These are phyloP conservation scores for Climacium dendroides DNA, from an alignment of 225 moss, liverwort and hornwort genomes.

Conservation along the genomic window DNA sequence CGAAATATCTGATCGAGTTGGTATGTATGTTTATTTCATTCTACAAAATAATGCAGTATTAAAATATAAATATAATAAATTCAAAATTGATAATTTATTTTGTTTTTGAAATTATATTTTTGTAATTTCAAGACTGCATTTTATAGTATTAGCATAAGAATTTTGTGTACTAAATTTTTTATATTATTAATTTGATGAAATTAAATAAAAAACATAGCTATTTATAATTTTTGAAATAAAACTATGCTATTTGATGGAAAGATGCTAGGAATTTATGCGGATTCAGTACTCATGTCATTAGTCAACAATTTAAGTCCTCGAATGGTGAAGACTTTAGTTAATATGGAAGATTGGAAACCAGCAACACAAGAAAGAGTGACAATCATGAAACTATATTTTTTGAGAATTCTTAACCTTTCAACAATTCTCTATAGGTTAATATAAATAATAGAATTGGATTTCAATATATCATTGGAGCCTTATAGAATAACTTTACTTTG, in stretches of 20 bases:
- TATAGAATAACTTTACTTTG: no score
- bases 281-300: constrained; percentile 45
- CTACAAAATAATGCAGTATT: no score
- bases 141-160: no score
- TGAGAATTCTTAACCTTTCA: constrained; percentile 53
- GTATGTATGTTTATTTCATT: background rate
- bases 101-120: background rate
- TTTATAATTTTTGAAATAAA: background rate
- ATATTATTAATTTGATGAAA: no score
- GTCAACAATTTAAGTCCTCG: constrained; percentile 49
- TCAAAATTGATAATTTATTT: fast-evolving
- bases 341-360: constrained; percentile 68
- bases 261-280: constrained; percentile 29
- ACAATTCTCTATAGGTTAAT: constrained; percentile 55
- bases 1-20: constrained; percentile 24
- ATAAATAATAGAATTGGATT: fast-evolving
- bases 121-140: background rate
- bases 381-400: constrained; percentile 56
- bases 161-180: background rate
- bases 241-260: background rate
- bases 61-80: background rate
- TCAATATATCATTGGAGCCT: no score
- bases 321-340: constrained; percentile 38
- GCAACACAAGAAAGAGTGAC: constrained; percentile 45
- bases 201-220: background rate